Conservation (phyloP, 2,329 filamentous ascomycete genomes). For the Ascochyta rabiei region DNA sequence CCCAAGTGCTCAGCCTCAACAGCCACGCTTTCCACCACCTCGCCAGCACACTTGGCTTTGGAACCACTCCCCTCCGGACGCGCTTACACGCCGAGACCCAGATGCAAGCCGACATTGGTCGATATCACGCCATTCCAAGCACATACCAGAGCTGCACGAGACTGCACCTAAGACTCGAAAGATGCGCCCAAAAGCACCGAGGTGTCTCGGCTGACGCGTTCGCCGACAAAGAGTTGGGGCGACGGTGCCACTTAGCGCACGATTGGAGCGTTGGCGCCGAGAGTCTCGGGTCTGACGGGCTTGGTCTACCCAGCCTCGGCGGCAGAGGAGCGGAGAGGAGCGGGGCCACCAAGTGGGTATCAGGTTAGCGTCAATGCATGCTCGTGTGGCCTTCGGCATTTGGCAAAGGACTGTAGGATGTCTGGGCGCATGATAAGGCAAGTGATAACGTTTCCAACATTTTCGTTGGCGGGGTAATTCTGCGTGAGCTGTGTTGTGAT, state of each 20-base stretch:
- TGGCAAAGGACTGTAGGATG: background rate
- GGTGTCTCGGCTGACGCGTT: slow-evolving; percentile 35
- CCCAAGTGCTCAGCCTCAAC: slow-evolving; percentile 18
- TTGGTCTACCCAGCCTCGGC: slow-evolving; percentile 27
- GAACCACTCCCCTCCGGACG: background rate
- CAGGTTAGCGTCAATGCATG: slow-evolving; percentile 4
- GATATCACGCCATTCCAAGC: slow-evolving; percentile 20
- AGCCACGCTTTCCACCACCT: slow-evolving; percentile 11
- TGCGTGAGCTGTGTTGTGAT: background rate
- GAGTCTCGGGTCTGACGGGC: slow-evolving; percentile 17
- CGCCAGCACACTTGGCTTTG: slow-evolving; percentile 12
- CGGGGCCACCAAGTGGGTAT: slow-evolving; percentile 12
- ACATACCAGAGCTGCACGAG: slow-evolving; percentile 11
- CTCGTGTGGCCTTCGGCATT: background rate
- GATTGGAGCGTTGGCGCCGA: slow-evolving; percentile 20
- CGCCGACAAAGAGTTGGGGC: slow-evolving; percentile 1
- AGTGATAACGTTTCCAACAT: background rate
- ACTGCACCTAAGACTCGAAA: slow-evolving; percentile 1
- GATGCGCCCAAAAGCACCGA: slow-evolving; percentile 3
- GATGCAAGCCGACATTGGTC: slow-evolving; percentile 8
- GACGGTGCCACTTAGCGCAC: slow-evolving; percentile 9
- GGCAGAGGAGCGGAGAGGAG: slow-evolving; percentile 31
- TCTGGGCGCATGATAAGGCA: background rate
- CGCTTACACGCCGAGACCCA: background rate
- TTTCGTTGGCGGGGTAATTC: background rate